These are phyloP conservation scores for Lathyrus sativus DNA, from an alignment of 306 rosid genomes.

Conservation along the genomic window DNA sequence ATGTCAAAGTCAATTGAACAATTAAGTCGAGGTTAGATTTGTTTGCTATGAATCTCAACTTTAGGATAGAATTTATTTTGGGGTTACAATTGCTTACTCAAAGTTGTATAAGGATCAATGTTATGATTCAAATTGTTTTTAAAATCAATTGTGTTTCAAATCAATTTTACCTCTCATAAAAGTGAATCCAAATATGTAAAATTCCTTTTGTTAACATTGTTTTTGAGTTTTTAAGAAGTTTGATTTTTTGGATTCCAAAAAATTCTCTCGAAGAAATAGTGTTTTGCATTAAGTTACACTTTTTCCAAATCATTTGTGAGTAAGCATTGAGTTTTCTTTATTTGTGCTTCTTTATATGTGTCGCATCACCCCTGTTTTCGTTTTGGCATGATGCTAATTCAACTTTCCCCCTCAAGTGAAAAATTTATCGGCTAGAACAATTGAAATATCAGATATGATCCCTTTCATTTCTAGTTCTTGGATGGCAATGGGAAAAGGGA, in stretches of 20 bases:
- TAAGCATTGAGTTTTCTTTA: not conserved
- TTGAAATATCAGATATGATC: not conserved
- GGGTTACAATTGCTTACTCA: not conserved
- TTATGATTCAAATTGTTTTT: not conserved
- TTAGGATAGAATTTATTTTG: not conserved
- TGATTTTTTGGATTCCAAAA: not conserved
- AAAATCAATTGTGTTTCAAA: not conserved
- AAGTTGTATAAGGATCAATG: not conserved
- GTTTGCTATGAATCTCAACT: not conserved
- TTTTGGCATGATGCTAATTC: slow-evolving; percentile 12
- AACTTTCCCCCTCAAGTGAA: slow-evolving; percentile 8
- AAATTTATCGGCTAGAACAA: not conserved
- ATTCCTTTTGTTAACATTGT: not conserved
- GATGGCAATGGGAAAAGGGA: slow-evolving; percentile 1
- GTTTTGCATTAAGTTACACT: not conserved
- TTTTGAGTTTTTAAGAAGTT: not conserved
- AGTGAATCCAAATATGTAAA: not conserved
- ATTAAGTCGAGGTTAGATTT: not conserved
- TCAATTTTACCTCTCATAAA: not conserved
- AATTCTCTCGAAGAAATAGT: not conserved
- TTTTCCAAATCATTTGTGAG: not conserved
- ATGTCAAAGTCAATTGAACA: not conserved
- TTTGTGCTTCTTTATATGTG: not conserved
- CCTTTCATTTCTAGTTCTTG: not conserved
- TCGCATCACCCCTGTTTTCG: not conserved